Conservation (phyloP, 73 alveolate species). For the Paramecium primaurelia region DNA sequence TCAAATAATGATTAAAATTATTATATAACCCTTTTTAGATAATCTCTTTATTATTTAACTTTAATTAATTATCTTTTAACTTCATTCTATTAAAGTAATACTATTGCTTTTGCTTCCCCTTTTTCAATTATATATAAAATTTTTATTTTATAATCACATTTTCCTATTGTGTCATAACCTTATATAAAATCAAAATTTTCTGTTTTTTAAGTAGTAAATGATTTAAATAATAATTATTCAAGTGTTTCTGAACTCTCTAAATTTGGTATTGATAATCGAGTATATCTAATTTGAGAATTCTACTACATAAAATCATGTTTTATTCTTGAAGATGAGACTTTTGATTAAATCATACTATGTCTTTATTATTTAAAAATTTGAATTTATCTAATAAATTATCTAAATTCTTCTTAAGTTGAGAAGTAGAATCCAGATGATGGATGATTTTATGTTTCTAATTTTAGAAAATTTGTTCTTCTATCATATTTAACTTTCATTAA, state of each 20-base stretch:
- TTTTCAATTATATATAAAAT: neutral
- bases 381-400: neutral
- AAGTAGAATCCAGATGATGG: neutral
- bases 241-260: neutral
- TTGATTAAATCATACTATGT: neutral
- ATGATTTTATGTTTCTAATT: neutral
- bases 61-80: neutral
- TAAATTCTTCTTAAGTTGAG: neutral
- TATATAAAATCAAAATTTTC: neutral
- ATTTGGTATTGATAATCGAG: neutral
- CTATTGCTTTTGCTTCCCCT: neutral
- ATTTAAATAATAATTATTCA: neutral
- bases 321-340: neutral
- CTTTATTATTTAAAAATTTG: neutral
- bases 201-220: neutral
- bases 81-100: neutral
- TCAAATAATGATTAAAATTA: neutral
- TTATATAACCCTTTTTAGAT: neutral
- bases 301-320: neutral
- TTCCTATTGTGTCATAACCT: neutral
- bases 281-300: neutral
- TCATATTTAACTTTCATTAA: neutral
- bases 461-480: neutral
- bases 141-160: neutral
- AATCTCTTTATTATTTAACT: neutral